Evolutionary conservation across 1,284 basidiomycete species (phyloP), one percentile per base, ranked within the genome.

Genomic region (Boletus sp.): DNA sequence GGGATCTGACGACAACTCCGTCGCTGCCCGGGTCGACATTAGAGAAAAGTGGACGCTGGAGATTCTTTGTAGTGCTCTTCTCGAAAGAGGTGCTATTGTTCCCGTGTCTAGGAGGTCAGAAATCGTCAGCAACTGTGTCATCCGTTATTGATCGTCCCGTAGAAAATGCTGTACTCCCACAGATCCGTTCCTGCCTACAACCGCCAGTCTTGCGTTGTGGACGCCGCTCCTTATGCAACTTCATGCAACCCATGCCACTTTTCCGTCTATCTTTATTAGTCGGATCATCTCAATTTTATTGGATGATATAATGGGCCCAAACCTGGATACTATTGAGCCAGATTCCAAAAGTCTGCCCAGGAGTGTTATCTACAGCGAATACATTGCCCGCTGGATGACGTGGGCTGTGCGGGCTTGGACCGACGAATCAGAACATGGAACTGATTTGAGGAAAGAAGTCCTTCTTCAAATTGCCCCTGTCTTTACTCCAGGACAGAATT

Each of bases 91-190:
- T 16, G 82, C 78, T 9, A 74, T 96, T 7, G 86, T 96, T 4
- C 92, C 94, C 4, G 66, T 89, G 3, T 89, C 91, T 0, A 88
- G 86, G 73, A 92, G 86, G 94, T 93, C 61, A 63, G 83, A 60
- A 27, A 44, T 51, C 44, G 7, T 22, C 41, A 37, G 24, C n/a
- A 47, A 46, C 37, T 43, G 12, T 31, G 7, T 56, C 20, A n/a
- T 51, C 33, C 36, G 9, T 53, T 52, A 54, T 56, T 58, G 59
- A 53, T 65, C 53, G 67, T 42, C 50, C 9, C 22, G 22, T 65
- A 91, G 89, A 67, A 91, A 89, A 74, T 78, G 92, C 46, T 72
- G 78, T 54, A 75, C 80, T 31, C 74, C 78, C 1, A 63, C 66
- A 22, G 77, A 78, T 27, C 67, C 74, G 18, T 81, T 81, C 36